Percentiles rank a stretch among this genome's conserved stretches.
These are phyloP conservation scores for Cyphellophora attinorum DNA, from an alignment of 2,329 filamentous ascomycete genomes.

Conservation along the genomic window DNA sequence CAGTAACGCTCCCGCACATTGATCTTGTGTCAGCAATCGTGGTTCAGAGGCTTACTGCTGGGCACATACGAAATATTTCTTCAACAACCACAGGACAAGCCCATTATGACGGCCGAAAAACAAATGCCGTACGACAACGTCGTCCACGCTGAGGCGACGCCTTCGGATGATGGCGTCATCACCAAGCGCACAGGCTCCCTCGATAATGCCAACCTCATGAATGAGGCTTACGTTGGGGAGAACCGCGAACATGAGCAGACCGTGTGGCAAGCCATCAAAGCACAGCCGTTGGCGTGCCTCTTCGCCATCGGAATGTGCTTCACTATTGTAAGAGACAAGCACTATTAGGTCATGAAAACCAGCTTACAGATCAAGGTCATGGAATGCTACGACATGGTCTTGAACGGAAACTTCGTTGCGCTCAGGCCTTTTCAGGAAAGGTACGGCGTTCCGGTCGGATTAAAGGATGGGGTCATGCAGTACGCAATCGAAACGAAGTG, in stretches of 20 bases:
- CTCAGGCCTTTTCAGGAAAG: slow-evolving; percentile 26
- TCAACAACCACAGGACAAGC: too few relatives aligned
- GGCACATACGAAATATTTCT: too few relatives aligned
- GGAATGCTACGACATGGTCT: slow-evolving; percentile 42
- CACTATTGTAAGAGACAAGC: slow-evolving; percentile 34
- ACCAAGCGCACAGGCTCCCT: too few relatives aligned
- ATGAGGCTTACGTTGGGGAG: slow-evolving; percentile 33
- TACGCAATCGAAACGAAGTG: slow-evolving; percentile 31
- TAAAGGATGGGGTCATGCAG: too few relatives aligned
- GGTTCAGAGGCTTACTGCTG: too few relatives aligned
- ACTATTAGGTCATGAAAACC: slow-evolving; percentile 1
- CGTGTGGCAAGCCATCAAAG: slow-evolving; percentile 28
- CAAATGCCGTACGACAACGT: too few relatives aligned
- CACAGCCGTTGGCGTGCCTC: slow-evolving; percentile 35
- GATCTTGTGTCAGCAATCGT: too few relatives aligned
- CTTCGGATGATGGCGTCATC: too few relatives aligned
- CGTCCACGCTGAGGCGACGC: too few relatives aligned
- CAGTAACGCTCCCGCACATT: too few relatives aligned
- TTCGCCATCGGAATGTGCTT: slow-evolving; percentile 43
- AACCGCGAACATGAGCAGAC: slow-evolving; percentile 34
- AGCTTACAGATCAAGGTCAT: slow-evolving; percentile 29
- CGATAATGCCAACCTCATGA: slow-evolving; percentile 28
- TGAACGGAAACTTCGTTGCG: slow-evolving; percentile 39
- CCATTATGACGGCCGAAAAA: too few relatives aligned
- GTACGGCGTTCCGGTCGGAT: slow-evolving; percentile 26